phyloP scores from a whole-genome alignment of 2,329 filamentous ascomycete genomes.

The Drechslerella coelobrocha region DNA sequence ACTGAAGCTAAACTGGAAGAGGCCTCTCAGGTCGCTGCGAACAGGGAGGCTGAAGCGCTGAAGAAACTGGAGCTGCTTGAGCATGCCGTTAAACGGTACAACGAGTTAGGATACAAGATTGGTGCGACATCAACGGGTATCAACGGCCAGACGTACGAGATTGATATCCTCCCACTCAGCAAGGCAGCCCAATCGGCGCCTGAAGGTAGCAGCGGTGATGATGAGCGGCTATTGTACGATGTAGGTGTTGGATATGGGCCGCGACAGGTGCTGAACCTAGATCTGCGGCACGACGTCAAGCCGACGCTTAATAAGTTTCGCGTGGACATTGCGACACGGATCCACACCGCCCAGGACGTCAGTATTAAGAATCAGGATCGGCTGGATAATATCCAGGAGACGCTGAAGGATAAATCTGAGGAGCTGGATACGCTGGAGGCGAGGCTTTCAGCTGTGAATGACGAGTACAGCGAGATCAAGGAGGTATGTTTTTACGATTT shows the following conservation, averaged over 20 bases:
- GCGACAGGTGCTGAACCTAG: slow-evolving; percentile 83
- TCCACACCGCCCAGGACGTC: slow-evolving; percentile 79
- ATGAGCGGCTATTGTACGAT: slow-evolving; percentile 82
- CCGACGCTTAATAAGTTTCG: slow-evolving; percentile 77
- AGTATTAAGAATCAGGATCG: slow-evolving; percentile 95
- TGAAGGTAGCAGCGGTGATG: slow-evolving; percentile 60
- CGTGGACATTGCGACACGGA: slow-evolving; percentile 90
- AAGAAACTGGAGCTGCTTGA: slow-evolving; percentile 91
- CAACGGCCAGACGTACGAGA: slow-evolving; percentile 84
- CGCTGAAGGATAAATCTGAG: slow-evolving; percentile 90
- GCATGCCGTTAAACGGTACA: slow-evolving; percentile 85
- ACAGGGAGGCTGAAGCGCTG: slow-evolving; percentile 87
- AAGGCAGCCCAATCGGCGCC: slow-evolving; percentile 61
- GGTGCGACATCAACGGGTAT: slow-evolving; percentile 86
- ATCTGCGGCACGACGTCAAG: slow-evolving; percentile 83
- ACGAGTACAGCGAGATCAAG: slow-evolving; percentile 92
- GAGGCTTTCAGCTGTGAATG: slow-evolving; percentile 82
- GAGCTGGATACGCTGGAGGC: slow-evolving; percentile 93
- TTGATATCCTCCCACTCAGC: slow-evolving; percentile 69
- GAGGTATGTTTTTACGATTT: slow-evolving; percentile 63
- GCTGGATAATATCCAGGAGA: slow-evolving; percentile 92
- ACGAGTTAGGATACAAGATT: slow-evolving; percentile 91
- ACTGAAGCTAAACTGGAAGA: slow-evolving; percentile 80
- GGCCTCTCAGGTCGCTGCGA: slow-evolving; percentile 69
- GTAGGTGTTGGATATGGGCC: slow-evolving; percentile 86